A percentile compares a stretch with the other conserved stretches of the same genome.
Conservation (phyloP, 805 yeast species). For the Kazachstania viticola region DNA sequence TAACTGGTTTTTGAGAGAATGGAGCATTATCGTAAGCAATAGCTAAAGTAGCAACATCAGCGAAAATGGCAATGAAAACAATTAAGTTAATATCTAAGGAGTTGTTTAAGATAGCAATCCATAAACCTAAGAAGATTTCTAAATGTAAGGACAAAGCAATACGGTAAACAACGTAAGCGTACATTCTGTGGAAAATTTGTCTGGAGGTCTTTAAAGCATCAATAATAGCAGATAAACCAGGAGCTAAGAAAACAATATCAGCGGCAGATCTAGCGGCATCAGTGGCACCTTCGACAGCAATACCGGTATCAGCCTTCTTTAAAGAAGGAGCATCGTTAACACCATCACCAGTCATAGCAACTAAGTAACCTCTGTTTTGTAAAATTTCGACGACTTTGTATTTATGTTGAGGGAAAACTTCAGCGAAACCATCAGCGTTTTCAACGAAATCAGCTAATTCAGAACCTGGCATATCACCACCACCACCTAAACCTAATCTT, state of each 20-base stretch:
- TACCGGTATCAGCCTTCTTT: conserved; percentile 93
- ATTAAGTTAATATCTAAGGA: conserved; percentile 82
- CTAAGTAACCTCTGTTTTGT: conserved; percentile 92
- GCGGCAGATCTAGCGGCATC: conserved; percentile 97
- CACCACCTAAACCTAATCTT: conserved; percentile 91
- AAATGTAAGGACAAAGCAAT: conserved; percentile 90
- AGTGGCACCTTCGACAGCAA: conserved; percentile 97
- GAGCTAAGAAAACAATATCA: conserved; percentile 90
- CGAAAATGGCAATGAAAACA: conserved; percentile 94
- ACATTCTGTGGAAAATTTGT: conserved; percentile 98
- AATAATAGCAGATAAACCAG: conserved; percentile 90
- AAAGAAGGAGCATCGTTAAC: conserved; percentile 96
- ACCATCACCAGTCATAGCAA: conserved; percentile 99
- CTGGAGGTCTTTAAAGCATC: conserved; percentile 91
- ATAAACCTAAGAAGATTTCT: conserved; percentile 89
- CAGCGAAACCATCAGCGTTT: conserved; percentile 97
- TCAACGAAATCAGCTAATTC: conserved; percentile 95
- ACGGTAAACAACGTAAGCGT: conserved; percentile 95
- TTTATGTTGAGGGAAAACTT: conserved; percentile 97
- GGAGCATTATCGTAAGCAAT: conserved; percentile 98
- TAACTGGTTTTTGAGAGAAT: conserved; percentile 82
- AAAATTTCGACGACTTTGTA: conserved; percentile 90
- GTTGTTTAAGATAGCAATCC: conserved; percentile 89
- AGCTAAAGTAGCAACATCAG: conserved; percentile 94
- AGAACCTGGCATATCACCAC: conserved; percentile 90